Percentiles rank a stretch among this genome's conserved stretches.
These are phyloP conservation scores for Kwoniella dejecticola DNA, from an alignment of 768 basidiomycete genomes.

Conservation along the genomic window DNA sequence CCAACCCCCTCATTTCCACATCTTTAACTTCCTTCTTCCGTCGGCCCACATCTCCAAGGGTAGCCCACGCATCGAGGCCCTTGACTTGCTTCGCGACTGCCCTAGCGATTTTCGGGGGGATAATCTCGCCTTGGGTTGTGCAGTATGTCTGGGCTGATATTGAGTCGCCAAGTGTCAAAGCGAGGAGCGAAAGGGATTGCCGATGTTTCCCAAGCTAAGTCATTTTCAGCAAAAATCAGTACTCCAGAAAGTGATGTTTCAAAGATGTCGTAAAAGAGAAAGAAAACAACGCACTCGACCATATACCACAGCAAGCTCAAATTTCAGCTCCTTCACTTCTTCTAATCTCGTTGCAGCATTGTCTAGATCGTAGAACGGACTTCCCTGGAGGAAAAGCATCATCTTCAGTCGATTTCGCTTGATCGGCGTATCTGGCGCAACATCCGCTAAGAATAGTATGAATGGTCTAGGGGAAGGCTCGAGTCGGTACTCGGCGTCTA, in stretches of 20 bases:
- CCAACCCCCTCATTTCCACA: constrained; percentile 62
- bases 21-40: constrained; percentile 58
- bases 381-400: constrained; percentile 78
- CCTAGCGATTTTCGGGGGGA: constrained; percentile 65
- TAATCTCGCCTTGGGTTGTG: constrained; percentile 72
- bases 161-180: constrained; percentile 70
- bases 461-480: constrained; percentile 37
- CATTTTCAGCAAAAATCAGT: constrained; percentile 20
- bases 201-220: constrained; percentile 64
- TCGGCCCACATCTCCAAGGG: constrained; percentile 56
- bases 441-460: constrained; percentile 71
- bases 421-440: constrained; percentile 74
- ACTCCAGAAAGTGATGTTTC: too few relatives aligned
- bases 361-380: constrained; percentile 66
- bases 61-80: constrained; percentile 61
- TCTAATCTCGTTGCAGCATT: constrained; percentile 60
- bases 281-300: constrained; percentile 76
- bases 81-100: constrained; percentile 62
- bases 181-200: constrained; percentile 68
- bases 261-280: too few relatives aligned
- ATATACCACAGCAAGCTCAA: constrained; percentile 77
- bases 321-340: constrained; percentile 62
- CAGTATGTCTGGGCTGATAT: constrained; percentile 85
- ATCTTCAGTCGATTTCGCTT: constrained; percentile 74
- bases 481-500: constrained; percentile 48